Percentiles rank a stretch among this genome's conserved stretches.
These are phyloP conservation scores for Vanrija sp. DNA, from an alignment of 1,284 basidiomycete species.

Conservation along the genomic window DNA sequence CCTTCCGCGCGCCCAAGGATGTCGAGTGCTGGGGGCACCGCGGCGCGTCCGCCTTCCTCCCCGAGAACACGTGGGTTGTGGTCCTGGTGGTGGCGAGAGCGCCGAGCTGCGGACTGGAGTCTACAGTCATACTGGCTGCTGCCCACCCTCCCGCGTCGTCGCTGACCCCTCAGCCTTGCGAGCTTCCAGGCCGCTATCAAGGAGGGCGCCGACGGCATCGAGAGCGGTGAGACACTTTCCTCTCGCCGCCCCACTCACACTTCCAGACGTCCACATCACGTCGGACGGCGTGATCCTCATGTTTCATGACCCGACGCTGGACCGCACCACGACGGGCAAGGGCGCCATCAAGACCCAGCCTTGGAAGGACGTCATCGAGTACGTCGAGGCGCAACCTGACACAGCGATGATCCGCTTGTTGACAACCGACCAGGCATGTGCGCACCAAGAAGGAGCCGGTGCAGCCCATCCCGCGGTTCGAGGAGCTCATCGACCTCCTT, in stretches of 20 bases:
- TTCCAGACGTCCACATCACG: conserved; percentile 89
- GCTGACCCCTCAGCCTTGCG: conserved; percentile 58
- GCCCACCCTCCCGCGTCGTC: conserved; percentile 7
- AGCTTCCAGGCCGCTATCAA: conserved; percentile 89
- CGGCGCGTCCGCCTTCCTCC: conserved; percentile 63
- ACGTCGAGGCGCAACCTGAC: no score
- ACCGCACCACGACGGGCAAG: conserved; percentile 56
- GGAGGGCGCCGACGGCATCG: conserved; percentile 90
- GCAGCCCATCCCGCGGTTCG: conserved; percentile 81
- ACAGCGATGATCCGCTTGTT: not conserved
- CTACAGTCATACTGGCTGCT: conserved; percentile 1
- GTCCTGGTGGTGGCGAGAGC: not conserved
- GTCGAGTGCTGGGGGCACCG: conserved; percentile 90
- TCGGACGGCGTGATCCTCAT: conserved; percentile 86
- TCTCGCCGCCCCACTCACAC: not conserved
- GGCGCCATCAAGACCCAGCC: conserved; percentile 53
- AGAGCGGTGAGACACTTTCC: conserved; percentile 55
- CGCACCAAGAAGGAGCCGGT: conserved; percentile 77
- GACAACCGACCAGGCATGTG: conserved; percentile 53
- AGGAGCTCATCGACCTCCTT: conserved; percentile 70
- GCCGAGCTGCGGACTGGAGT: not conserved
- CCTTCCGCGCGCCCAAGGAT: conserved; percentile 27
- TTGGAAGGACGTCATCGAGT: conserved; percentile 49
- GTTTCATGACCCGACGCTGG: conserved; percentile 83
- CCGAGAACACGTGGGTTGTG: conserved; percentile 46